These are phyloP conservation scores for Penicillium sp. DNA, from an alignment of 2,329 filamentous ascomycete species.

Conservation along the genomic window DNA sequence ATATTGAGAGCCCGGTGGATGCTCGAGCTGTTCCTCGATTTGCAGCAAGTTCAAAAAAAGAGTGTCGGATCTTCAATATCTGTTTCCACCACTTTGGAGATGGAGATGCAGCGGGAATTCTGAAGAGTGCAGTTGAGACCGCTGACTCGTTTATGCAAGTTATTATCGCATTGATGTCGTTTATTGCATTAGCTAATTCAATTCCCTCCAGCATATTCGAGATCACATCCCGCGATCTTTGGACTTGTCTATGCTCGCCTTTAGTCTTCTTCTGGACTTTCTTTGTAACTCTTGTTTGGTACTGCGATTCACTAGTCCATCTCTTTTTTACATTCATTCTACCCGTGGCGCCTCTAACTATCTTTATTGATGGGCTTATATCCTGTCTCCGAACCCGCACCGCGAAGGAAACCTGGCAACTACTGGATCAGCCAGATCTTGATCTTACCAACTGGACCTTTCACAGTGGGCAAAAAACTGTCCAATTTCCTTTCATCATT, in stretches of 20 bases:
- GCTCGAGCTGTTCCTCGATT: constrained; percentile 49
- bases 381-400: constrained; percentile 68
- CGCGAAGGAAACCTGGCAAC: constrained; percentile 60
- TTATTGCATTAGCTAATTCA: background rate
- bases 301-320: constrained; percentile 53
- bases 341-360: constrained; percentile 65
- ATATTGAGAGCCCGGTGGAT: constrained; percentile 62
- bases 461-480: constrained; percentile 21
- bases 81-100: constrained; percentile 78
- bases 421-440: constrained; percentile 48
- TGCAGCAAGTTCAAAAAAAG: constrained; percentile 47
- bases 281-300: constrained; percentile 25
- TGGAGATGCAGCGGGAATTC: constrained; percentile 57
- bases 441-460: constrained; percentile 20
- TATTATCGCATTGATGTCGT: too few species aligned
- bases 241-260: constrained; percentile 25
- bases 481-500: constrained; percentile 21
- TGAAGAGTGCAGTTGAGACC: constrained; percentile 51
- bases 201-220: constrained; percentile 16
- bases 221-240: constrained; percentile 15
- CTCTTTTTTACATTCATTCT: constrained; percentile 66
- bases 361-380: constrained; percentile 68
- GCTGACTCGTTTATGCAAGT: constrained; percentile 30
- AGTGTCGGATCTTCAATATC: constrained; percentile 71
- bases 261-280: constrained; percentile 33